Conservation (phyloP, 495 filamentous ascomycete genomes). For the Tuber aestivum region DNA sequence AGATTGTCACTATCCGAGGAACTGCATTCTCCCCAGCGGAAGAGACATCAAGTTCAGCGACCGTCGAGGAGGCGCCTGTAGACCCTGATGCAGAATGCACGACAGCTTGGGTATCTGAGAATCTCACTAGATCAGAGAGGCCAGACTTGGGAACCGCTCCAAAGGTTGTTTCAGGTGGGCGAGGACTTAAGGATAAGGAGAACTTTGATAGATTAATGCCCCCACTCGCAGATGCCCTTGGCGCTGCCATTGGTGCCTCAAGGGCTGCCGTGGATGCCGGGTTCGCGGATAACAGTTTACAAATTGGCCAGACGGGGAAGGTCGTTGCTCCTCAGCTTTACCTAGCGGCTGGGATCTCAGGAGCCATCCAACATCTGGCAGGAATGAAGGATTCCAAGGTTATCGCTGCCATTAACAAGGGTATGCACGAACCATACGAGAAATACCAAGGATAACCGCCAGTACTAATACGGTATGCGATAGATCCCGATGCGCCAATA, state of each 20-base stretch:
- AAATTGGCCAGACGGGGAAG: conserved; percentile 97
- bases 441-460: not conserved
- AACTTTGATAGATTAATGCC: conserved; percentile 90
- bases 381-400: conserved; percentile 99
- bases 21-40: conserved; percentile 71
- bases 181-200: conserved; percentile 93
- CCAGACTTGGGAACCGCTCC: conserved; percentile 87
- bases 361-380: conserved; percentile 95
- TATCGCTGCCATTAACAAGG: conserved; percentile 96
- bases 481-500: conserved; percentile 85
- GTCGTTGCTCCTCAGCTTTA: conserved; percentile 95
- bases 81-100: conserved; percentile 65
- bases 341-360: conserved; percentile 89
- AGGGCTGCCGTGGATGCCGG: conserved; percentile 94
- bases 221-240: conserved; percentile 82
- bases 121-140: conserved; percentile 84
- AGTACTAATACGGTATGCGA: not conserved
- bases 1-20: conserved; percentile 84
- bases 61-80: conserved; percentile 56
- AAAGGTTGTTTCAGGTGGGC: conserved; percentile 87
- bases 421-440: not conserved
- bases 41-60: conserved; percentile 51
- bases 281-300: conserved; percentile 98
- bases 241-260: conserved; percentile 89
- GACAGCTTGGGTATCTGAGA: conserved; percentile 89